Percentiles rank a stretch among this genome's conserved stretches.
Evolutionary conservation across 768 basidiomycete genomes (phyloP).

Genomic region (Obba rivulosa): DNA sequence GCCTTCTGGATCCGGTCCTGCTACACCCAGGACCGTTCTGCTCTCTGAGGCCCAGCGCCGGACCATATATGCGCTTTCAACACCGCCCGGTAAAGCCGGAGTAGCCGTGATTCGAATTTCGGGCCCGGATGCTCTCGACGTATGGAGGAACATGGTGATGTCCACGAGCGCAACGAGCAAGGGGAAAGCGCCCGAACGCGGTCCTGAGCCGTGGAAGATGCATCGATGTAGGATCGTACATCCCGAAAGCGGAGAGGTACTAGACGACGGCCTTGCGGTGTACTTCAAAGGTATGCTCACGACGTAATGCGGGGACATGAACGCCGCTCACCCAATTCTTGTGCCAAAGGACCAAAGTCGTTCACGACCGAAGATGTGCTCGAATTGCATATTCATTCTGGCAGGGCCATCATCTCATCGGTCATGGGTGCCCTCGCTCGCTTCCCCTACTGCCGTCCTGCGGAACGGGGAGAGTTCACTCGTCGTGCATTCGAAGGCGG

Average conservation of each 20-base stretch:
- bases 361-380: conserved; percentile 81
- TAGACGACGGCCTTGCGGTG: conserved; percentile 80
- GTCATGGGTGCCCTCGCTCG: conserved; percentile 58
- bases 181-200: conserved; percentile 7
- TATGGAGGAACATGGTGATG: conserved; percentile 55
- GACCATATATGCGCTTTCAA: conserved; percentile 87
- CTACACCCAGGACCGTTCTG: conserved; percentile 9
- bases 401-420: conserved; percentile 71
- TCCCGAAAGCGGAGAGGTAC: conserved; percentile 49
- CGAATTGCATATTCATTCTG: conserved; percentile 86
- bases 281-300: conserved; percentile 65
- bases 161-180: conserved; percentile 1
- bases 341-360: conserved; percentile 58
- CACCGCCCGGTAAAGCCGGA: conserved; percentile 81
- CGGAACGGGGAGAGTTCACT: conserved; percentile 87
- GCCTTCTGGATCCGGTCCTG: background rate
- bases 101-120: conserved; percentile 81
- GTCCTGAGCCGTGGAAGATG: conserved; percentile 61
- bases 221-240: conserved; percentile 66
- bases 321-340: background rate
- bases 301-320: background rate
- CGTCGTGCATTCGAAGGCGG: conserved; percentile 77
- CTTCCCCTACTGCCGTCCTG: conserved; percentile 65
- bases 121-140: conserved; percentile 62
- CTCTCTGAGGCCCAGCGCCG: conserved; percentile 49